Evolutionary conservation across 306 rosid species (phyloP).

Genomic region (Psophocarpus tetragonolobus): DNA sequence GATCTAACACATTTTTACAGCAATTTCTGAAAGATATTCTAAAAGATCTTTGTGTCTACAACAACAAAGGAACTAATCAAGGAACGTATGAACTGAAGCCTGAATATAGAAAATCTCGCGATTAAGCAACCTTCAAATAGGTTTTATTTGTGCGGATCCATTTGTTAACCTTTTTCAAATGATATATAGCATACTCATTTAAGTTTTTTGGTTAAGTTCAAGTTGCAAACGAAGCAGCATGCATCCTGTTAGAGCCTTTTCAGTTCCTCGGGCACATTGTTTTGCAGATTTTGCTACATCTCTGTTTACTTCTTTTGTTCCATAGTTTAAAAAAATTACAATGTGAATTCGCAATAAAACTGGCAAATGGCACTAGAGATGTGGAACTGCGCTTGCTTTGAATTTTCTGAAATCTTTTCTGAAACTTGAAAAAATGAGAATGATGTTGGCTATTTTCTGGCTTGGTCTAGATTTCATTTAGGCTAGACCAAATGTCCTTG

Average conservation of each 20-base stretch:
- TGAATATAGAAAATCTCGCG: slow-evolving; percentile 69
- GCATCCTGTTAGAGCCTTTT: slow-evolving; percentile 5
- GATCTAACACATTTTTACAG: slow-evolving; percentile 50
- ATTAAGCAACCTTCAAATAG: slow-evolving; percentile 41
- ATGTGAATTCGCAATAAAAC: background rate
- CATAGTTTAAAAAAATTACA: background rate
- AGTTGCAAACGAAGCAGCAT: slow-evolving; percentile 22
- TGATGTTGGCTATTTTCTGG: no score
- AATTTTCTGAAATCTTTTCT: background rate
- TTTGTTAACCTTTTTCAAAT: background rate
- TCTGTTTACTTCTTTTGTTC: background rate
- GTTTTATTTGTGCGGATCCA: slow-evolving; percentile 24
- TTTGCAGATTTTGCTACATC: slow-evolving; percentile 19
- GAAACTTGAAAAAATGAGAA: no score
- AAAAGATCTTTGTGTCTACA: slow-evolving; percentile 82
- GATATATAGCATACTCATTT: slow-evolving; percentile 16
- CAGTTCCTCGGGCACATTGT: background rate
- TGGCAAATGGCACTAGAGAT: background rate
- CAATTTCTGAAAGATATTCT: slow-evolving; percentile 93
- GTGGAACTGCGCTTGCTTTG: background rate
- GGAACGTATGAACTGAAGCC: slow-evolving; percentile 95
- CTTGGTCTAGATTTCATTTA: no score
- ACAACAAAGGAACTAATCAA: slow-evolving; percentile 86
- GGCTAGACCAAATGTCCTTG: no score
- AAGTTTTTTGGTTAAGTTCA: background rate